Conservation (phyloP, 192 early-diverging fungal species). For the Linnemannia zychae region DNA sequence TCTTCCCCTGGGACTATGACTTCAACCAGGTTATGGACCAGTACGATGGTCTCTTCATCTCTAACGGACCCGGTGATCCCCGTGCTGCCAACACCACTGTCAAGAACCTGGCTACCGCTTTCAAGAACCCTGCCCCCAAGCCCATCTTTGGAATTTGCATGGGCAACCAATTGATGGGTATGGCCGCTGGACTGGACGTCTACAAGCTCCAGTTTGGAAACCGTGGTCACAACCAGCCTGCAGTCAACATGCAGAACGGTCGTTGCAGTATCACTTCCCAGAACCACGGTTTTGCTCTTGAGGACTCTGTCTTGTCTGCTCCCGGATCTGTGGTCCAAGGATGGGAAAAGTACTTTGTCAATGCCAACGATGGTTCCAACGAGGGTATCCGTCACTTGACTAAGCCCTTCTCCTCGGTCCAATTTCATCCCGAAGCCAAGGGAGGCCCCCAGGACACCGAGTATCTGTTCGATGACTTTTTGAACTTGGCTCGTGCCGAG, state of each 20-base stretch:
- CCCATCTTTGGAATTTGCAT: constrained; percentile 99
- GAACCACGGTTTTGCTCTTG: constrained; percentile 94
- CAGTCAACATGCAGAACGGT: constrained; percentile 79
- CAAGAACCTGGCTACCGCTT: constrained; percentile 74
- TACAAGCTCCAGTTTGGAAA: constrained; percentile 96
- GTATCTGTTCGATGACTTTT: constrained; percentile 89
- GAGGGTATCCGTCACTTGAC: constrained; percentile 88
- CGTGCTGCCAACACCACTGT: constrained; percentile 75
- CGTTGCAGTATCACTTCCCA: constrained; percentile 95
- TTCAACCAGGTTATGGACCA: constrained; percentile 67
- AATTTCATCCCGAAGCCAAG: constrained; percentile 98
- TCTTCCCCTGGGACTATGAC: constrained; percentile 91
- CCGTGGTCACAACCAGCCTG: constrained; percentile 97
- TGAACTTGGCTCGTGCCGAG: constrained; percentile 74
- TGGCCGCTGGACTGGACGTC: constrained; percentile 87
- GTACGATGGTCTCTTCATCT: constrained; percentile 93
- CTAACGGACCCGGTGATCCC: constrained; percentile 94
- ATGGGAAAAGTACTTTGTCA: constrained; percentile 92
- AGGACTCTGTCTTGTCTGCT: constrained; percentile 73
- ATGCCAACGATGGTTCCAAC: constrained; percentile 96
- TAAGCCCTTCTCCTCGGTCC: constrained; percentile 85
- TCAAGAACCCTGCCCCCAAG: constrained; percentile 69
- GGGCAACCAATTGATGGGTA: constrained; percentile 93
- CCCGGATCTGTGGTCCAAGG: constrained; percentile 83
- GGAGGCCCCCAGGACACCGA: constrained; percentile 95